Conservation (phyloP, 768 basidiomycete genomes). For the Nevesoporus exiguus region DNA sequence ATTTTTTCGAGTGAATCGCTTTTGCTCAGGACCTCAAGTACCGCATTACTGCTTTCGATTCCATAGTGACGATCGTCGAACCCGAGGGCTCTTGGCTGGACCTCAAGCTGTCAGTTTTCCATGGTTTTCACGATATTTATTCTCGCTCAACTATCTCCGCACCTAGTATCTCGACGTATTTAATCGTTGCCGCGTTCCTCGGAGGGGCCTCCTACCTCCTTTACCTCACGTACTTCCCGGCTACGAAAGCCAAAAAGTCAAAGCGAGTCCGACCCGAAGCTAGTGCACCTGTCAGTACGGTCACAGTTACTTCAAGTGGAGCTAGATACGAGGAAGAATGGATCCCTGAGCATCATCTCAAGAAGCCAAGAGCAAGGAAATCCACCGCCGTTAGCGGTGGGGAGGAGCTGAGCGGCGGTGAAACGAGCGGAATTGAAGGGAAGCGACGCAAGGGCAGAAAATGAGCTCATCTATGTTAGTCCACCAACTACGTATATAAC, state of each 20-base stretch:
- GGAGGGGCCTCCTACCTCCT: slow-evolving; percentile 62
- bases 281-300: slow-evolving; percentile 53
- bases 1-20: not conserved
- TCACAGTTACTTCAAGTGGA: slow-evolving; percentile 57
- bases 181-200: slow-evolving; percentile 60
- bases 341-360: slow-evolving; percentile 89
- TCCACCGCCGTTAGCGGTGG: slow-evolving; percentile 52
- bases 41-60: slow-evolving; percentile 70
- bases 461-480: slow-evolving; percentile 25
- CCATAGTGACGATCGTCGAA: slow-evolving; percentile 75
- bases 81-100: slow-evolving; percentile 76
- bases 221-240: slow-evolving; percentile 63
- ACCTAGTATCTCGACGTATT: slow-evolving; percentile 62
- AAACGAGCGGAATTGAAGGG: slow-evolving; percentile 59
- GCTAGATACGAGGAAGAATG: slow-evolving; percentile 84
- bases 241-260: slow-evolving; percentile 51
- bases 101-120: slow-evolving; percentile 65
- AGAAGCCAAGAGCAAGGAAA: slow-evolving; percentile 54
- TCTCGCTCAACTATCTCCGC: slow-evolving; percentile 2
- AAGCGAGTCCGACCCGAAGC: slow-evolving; percentile 42
- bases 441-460: slow-evolving; percentile 48
- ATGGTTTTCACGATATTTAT: not conserved
- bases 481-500: not conserved
- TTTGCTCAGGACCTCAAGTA: slow-evolving; percentile 47
- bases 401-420: slow-evolving; percentile 64